Evolutionary conservation across 139 green algal species (phyloP).

Genomic region (Micractinium conductrix): DNA sequence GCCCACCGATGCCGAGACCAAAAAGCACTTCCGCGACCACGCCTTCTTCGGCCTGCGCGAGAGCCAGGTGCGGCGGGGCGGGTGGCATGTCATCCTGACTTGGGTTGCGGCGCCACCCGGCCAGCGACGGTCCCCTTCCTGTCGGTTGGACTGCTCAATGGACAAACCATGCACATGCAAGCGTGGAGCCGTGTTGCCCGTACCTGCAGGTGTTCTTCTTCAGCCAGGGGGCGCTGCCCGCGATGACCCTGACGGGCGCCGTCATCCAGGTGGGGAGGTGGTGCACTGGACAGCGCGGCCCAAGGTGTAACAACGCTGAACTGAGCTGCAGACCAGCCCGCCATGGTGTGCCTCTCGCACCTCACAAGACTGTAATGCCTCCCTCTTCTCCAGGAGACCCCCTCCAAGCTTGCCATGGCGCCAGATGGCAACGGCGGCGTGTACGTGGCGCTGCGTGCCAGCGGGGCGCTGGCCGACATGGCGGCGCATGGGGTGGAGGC

Average conservation of each 20-base stretch:
- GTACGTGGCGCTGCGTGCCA: slow-evolving; percentile 78
- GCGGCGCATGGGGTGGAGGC: slow-evolving; percentile 71
- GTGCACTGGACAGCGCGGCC: too few relatives aligned
- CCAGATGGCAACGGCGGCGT: slow-evolving; percentile 98
- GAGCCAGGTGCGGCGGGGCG: slow-evolving; percentile 18
- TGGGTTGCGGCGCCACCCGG: too few relatives aligned
- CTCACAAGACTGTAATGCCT: too few relatives aligned
- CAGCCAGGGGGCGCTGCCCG: slow-evolving; percentile 82
- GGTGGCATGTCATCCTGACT: too few relatives aligned
- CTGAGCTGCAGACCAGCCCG: too few relatives aligned
- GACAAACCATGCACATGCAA: too few relatives aligned
- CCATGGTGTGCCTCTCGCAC: too few relatives aligned
- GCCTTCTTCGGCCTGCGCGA: slow-evolving; percentile 80
- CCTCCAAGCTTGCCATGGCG: slow-evolving; percentile 66
- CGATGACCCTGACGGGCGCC: slow-evolving; percentile 81
- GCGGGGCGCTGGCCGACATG: slow-evolving; percentile 76
- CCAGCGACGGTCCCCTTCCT: not conserved
- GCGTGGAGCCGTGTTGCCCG: too few relatives aligned
- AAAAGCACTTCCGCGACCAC: slow-evolving; percentile 73
- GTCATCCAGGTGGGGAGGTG: too few relatives aligned
- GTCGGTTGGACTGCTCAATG: too few relatives aligned
- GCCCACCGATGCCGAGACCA: slow-evolving; percentile 84
- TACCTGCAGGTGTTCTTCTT: slow-evolving; percentile 29
- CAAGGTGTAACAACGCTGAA: too few relatives aligned
- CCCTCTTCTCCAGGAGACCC: too few relatives aligned